Conservation (phyloP, 768 basidiomycete genomes). For the Rhizopogon salebrosus region DNA sequence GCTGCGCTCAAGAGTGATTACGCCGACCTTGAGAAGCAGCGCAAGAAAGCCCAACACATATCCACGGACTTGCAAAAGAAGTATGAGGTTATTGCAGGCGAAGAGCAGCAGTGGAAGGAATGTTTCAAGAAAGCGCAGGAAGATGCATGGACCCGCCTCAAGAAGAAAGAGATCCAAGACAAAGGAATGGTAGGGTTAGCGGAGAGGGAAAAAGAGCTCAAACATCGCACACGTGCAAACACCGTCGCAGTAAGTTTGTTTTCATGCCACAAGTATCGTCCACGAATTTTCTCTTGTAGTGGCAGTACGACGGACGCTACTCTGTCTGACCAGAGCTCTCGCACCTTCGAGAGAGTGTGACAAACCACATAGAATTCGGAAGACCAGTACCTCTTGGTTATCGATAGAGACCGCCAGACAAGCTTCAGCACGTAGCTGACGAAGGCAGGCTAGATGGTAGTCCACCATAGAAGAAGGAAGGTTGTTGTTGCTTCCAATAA, state of each 20-base stretch:
- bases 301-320: slow-evolving; percentile 21
- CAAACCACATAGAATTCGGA: too few relatives aligned
- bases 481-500: too few relatives aligned
- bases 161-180: background rate
- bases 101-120: background rate
- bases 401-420: too few relatives aligned
- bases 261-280: background rate
- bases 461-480: too few relatives aligned
- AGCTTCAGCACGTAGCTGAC: too few relatives aligned
- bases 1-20: background rate
- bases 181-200: background rate
- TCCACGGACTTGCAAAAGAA: background rate
- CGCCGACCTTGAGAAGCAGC: background rate
- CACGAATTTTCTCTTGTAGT: background rate
- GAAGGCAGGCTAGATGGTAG: too few relatives aligned
- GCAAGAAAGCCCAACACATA: background rate
- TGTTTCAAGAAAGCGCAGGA: background rate
- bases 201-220: slow-evolving; percentile 19
- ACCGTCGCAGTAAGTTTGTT: slow-evolving; percentile 16
- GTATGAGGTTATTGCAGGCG: background rate
- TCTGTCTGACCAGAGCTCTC: slow-evolving; percentile 10
- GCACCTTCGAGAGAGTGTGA: too few relatives aligned
- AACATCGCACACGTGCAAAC: slow-evolving; percentile 13
- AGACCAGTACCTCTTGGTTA: too few relatives aligned
- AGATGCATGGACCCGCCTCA: background rate